Evolutionary conservation across 345 rosid genomes (phyloP), one percentile per base, ranked within the genome.

Genomic region (Eucalyptus decipiens): DNA sequence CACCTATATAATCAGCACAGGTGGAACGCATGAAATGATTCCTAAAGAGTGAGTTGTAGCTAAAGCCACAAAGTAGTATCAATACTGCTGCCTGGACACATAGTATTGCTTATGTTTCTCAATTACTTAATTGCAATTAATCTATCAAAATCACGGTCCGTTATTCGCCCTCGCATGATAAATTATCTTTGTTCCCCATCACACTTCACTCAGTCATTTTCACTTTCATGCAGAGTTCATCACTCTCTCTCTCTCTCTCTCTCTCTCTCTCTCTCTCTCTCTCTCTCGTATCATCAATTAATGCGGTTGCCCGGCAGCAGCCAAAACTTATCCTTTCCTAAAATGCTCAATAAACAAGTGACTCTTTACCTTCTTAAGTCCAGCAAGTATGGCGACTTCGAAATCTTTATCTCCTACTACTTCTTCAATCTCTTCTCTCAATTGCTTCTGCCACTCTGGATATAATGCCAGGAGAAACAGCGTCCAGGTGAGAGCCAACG

Each of bases 401-500:
- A 95, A 86, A 87, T 92, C 91, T 69, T 91, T 90, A 89, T 96
- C 96, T 85, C 96, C 95, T 6, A 92, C 88, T 47, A 97, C 96
- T 89, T 93, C 90, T 89, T 72, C 90, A 37, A 97, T 97, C 96
- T 97, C 99, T 72, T 96, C 95, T 88, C 99, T 93, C 54, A 97
- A 88, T 50, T 91, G 91, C 19, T 89, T 87, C 89, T 97, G 99
- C 99, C 99, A 97, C 81, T 95, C 92, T 14, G 96, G 98, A 89
- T 97, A 91, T 80, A 89, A 88, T 24, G 97, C 99, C 88, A 97
- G 90, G 85, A 95, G 98, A 93, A 97, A 90, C 90, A 97, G 90
- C 28, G 99, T 97, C 99, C 99, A 97, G 34, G 98, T 91, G 14
- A 97, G 72, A 2, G 98, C 97, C 91, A 97, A 88, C 42, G 98